Evolutionary conservation across 495 filamentous ascomycete species (phyloP), one percentile per base, ranked within the genome.

Genomic region (Xylaria bambusicola): DNA sequence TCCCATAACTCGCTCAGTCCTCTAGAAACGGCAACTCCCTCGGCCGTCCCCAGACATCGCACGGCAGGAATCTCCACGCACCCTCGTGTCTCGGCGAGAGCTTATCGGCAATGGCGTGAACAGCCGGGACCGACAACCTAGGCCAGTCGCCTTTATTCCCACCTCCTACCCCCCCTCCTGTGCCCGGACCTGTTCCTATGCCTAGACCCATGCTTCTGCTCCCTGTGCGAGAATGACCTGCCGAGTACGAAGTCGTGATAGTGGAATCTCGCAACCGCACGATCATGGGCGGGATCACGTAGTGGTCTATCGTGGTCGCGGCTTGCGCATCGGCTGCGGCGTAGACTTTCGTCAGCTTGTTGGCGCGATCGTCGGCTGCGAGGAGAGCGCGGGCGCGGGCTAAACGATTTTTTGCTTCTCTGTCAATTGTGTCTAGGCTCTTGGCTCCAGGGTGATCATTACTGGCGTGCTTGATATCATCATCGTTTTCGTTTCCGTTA

Each of bases 31-130:
- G 48, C 66, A 77, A 54, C 50, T 72, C 70, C 64, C 64, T 66
- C 41, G 68, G 74, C 44, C 55, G 52, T 6, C 72, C 69, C 54
- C 67, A 52, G 5, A 63, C 62, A 61, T 74, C 72, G 41, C 74
- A 77, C 15, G 71, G 73, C 45, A 74, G 61, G 54, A 80, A 79
- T 17, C 73, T 69, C 77, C 76, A 80, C 40, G 67, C 63, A 0
- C 71, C 73, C 44, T 64, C 66, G 36, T 75, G 62, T 49, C 56
- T 60, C 6, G 68, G 61, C 6, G 62, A 44, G 21, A 71, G 40
- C 10, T 61, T 57, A 49, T 66, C 65, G 0, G 68, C 68, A 13
- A 71, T 40, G 9, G 63, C 68, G 29, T 68, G 66, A n/a, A 68
- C 38, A 2, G 72, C 63, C 6, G 66, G 58, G 21, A 67, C 69